Percentiles rank a stretch among this genome's conserved stretches.
Conservation (phyloP, 805 yeast genomes). For the Kazachstania viticola region DNA sequence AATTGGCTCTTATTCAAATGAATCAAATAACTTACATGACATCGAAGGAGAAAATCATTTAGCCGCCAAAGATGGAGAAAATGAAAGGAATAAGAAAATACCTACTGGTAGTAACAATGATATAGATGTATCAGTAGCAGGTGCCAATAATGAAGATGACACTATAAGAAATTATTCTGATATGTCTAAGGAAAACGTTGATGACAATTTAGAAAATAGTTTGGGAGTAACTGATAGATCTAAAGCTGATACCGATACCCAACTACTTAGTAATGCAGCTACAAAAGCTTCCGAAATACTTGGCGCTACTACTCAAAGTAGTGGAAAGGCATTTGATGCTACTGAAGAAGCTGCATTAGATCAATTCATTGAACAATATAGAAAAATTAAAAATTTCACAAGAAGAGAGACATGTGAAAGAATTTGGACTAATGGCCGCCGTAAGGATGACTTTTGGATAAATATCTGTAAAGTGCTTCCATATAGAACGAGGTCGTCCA, state of each 20-base stretch:
- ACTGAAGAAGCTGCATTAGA: slow-evolving; percentile 65
- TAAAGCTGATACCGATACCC: slow-evolving; percentile 28
- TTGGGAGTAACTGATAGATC: neutral
- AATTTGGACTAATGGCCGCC: slow-evolving; percentile 78
- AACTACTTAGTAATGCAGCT: slow-evolving; percentile 32
- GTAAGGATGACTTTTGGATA: slow-evolving; percentile 88
- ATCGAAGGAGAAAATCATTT: too few relatives aligned
- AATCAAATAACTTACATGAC: neutral
- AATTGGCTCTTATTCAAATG: neutral
- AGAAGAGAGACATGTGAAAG: slow-evolving; percentile 66
- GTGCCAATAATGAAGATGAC: slow-evolving; percentile 3
- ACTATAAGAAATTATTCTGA: slow-evolving; percentile 9
- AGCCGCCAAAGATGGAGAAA: slow-evolving; percentile 4
- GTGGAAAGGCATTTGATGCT: slow-evolving; percentile 24
- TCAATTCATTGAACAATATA: slow-evolving; percentile 58
- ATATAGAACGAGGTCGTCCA: slow-evolving; percentile 74
- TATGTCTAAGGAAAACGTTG: slow-evolving; percentile 6
- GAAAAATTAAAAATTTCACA: slow-evolving; percentile 47
- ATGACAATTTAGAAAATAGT: neutral
- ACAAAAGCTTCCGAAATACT: slow-evolving; percentile 30
- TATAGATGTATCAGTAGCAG: slow-evolving; percentile 4
- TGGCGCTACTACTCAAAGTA: slow-evolving; percentile 22
- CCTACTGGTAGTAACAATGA: slow-evolving; percentile 3
- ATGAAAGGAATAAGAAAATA: slow-evolving; percentile 1
- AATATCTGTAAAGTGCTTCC: slow-evolving; percentile 68